Conservation (phyloP, 495 filamentous ascomycete species). For the Cenococcum geophilum region DNA sequence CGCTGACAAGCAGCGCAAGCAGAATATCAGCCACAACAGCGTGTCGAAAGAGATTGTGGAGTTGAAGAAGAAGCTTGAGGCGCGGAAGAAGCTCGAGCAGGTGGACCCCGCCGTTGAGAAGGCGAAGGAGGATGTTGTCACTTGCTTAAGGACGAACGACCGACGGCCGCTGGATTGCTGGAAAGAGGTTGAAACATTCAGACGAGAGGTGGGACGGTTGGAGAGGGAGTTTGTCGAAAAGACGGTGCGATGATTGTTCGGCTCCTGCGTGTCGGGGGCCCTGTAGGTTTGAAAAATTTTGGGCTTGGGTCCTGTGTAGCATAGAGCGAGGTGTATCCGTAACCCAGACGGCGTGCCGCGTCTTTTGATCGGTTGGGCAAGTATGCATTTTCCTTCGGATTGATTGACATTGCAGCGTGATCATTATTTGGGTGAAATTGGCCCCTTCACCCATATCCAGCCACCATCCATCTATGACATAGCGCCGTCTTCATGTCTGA, state of each 20-base stretch:
- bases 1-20: conserved; percentile 37
- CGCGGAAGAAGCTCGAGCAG: conserved; percentile 62
- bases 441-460: too few relatives aligned
- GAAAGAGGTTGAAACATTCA: conserved; percentile 87
- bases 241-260: conserved; percentile 47
- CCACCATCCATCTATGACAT: too few relatives aligned
- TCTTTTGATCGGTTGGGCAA: not conserved
- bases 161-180: conserved; percentile 90
- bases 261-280: not conserved
- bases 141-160: conserved; percentile 80
- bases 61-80: conserved; percentile 66
- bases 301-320: not conserved
- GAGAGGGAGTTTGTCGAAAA: conserved; percentile 84
- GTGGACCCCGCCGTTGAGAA: conserved; percentile 60
- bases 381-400: not conserved
- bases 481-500: too few relatives aligned
- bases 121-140: conserved; percentile 70
- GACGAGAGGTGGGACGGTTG: conserved; percentile 73
- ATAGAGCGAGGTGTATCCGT: conserved; percentile 4
- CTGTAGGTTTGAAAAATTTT: not conserved
- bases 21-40: conserved; percentile 47
- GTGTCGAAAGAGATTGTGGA: conserved; percentile 65
- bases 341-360: not conserved
- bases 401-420: not conserved
- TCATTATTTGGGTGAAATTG: too few relatives aligned